phyloP scores from a whole-genome alignment of 768 basidiomycete genomes.

The Serendipita vermifera region DNA sequence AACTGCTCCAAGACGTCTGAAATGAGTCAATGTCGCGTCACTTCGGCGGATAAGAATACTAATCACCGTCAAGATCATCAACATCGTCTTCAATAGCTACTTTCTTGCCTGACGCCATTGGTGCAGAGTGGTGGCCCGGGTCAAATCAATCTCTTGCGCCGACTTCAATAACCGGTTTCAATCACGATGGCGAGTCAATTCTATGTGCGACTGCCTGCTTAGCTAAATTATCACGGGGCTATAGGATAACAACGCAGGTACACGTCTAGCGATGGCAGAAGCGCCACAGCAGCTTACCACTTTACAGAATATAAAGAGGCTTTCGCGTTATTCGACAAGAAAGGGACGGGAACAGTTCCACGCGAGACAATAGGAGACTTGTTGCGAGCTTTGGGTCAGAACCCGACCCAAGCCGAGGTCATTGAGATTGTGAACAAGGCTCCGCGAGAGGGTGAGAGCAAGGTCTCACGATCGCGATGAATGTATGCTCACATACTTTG shows the following conservation, averaged over 20 bases:
- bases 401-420: slow-evolving; percentile 98
- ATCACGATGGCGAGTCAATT: slow-evolving; percentile 7
- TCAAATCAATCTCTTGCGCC: not conserved
- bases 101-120: not conserved
- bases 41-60: not conserved
- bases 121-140: not conserved
- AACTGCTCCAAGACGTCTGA: slow-evolving; percentile 42
- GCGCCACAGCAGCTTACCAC: not conserved
- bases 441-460: slow-evolving; percentile 62
- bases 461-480: not conserved
- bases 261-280: not conserved
- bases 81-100: slow-evolving; percentile 38
- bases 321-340: slow-evolving; percentile 96
- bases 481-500: not conserved
- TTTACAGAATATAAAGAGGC: slow-evolving; percentile 87
- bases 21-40: not conserved
- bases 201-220: too few relatives aligned
- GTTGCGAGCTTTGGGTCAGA: slow-evolving; percentile 87
- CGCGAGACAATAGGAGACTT: slow-evolving; percentile 84
- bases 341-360: slow-evolving; percentile 81
- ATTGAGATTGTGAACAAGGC: slow-evolving; percentile 60
- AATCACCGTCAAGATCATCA: slow-evolving; percentile 53
- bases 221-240: too few relatives aligned
- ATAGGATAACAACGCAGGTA: slow-evolving; percentile 9
- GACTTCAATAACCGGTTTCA: not conserved